These are phyloP conservation scores for Paramecium primaurelia DNA, from an alignment of 73 alveolate genomes.

Conservation along the genomic window DNA sequence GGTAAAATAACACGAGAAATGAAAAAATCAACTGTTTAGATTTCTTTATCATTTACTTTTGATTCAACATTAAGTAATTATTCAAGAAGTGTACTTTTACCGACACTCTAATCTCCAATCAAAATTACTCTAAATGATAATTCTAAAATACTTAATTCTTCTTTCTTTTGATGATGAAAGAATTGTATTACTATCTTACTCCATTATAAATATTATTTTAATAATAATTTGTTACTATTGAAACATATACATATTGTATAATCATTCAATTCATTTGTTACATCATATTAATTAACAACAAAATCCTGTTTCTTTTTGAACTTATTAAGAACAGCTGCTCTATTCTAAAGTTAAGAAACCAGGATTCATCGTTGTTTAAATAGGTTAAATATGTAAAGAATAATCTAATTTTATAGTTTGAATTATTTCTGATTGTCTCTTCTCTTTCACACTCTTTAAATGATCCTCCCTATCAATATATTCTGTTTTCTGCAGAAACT, in stretches of 20 bases:
- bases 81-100: not conserved
- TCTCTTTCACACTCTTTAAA: not conserved
- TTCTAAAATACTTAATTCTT: not conserved
- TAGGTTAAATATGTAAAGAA: not conserved
- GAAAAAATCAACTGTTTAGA: not conserved
- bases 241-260: not conserved
- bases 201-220: not conserved
- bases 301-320: not conserved
- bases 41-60: not conserved
- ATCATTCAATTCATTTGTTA: not conserved
- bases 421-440: not conserved
- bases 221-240: not conserved
- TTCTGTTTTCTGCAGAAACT: not conserved
- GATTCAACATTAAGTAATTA: not conserved
- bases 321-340: not conserved
- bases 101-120: not conserved
- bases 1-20: not conserved
- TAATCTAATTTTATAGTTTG: not conserved
- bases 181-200: not conserved
- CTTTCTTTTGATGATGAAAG: not conserved
- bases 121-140: not conserved
- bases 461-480: not conserved
- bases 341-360: not conserved
- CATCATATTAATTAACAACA: not conserved
- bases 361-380: not conserved